Evolutionary conservation across 2,329 filamentous ascomycete species (phyloP).

Genomic region (Botrytis medusae): DNA sequence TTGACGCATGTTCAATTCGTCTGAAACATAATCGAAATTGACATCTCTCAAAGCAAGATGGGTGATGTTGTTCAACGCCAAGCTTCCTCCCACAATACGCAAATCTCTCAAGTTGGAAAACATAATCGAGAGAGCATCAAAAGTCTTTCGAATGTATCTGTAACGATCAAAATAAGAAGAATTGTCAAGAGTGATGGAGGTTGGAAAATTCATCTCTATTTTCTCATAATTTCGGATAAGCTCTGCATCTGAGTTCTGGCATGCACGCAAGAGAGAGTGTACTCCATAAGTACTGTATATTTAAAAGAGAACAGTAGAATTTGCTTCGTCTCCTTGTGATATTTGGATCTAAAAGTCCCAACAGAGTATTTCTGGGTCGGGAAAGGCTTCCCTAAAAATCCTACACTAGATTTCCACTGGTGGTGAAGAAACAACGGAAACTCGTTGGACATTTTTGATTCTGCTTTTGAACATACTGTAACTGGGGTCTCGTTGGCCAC

Average conservation of each 20-base stretch:
- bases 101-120: accelerated
- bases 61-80: not conserved
- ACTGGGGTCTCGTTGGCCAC: not conserved
- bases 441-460: accelerated
- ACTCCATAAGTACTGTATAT: accelerated
- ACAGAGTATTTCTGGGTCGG: not conserved
- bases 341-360: accelerated
- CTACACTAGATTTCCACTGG: not conserved
- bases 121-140: not conserved
- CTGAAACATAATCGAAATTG: accelerated
- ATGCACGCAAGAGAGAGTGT: not conserved
- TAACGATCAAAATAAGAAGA: accelerated
- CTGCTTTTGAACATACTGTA: too few species aligned
- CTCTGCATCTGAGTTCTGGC: not conserved
- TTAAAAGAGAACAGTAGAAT: accelerated
- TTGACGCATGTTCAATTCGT: not conserved
- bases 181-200: accelerated
- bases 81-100: accelerated
- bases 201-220: not conserved
- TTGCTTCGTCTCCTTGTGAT: accelerated
- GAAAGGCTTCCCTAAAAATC: not conserved
- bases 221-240: not conserved
- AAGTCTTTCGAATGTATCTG: not conserved
- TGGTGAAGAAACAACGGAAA: not conserved
- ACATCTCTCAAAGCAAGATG: not conserved